Evolutionary conservation across 805 yeast species (phyloP).

Genomic region (Jamesozyma gamospora): DNA sequence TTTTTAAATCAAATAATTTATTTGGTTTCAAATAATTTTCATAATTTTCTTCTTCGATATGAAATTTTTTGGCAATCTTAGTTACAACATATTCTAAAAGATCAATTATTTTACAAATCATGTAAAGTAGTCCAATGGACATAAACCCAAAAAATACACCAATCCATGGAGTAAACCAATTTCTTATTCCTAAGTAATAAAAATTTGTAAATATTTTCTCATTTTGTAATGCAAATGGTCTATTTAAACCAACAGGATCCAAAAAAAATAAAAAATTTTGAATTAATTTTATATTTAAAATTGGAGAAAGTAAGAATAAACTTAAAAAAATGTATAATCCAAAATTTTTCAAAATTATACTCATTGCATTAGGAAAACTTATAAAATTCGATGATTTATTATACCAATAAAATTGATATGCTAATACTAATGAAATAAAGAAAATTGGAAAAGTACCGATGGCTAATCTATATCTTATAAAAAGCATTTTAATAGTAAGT

Average conservation of each 20-base stretch:
- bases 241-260: slow-evolving; percentile 47
- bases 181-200: slow-evolving; percentile 62
- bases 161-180: slow-evolving; percentile 41
- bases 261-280: slow-evolving; percentile 33
- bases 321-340: slow-evolving; percentile 12
- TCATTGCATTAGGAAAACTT: slow-evolving; percentile 39
- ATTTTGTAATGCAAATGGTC: slow-evolving; percentile 34
- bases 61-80: not conserved
- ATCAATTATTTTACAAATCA: slow-evolving; percentile 1
- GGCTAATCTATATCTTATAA: slow-evolving; percentile 68
- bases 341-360: slow-evolving; percentile 28
- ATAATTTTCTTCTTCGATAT: not conserved
- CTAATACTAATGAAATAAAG: slow-evolving; percentile 41
- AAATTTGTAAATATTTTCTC: slow-evolving; percentile 38
- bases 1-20: slow-evolving; percentile 16
- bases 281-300: slow-evolving; percentile 27
- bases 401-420: slow-evolving; percentile 45
- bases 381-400: slow-evolving; percentile 32
- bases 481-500: slow-evolving; percentile 53
- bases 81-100: not conserved
- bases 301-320: slow-evolving; percentile 32
- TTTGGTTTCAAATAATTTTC: not conserved
- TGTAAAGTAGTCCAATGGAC: slow-evolving; percentile 15
- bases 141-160: slow-evolving; percentile 44
- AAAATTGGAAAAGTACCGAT: slow-evolving; percentile 61